Evolutionary conservation across 2,329 filamentous ascomycete genomes (phyloP).

Genomic region (Neocucurbitaria cava): DNA sequence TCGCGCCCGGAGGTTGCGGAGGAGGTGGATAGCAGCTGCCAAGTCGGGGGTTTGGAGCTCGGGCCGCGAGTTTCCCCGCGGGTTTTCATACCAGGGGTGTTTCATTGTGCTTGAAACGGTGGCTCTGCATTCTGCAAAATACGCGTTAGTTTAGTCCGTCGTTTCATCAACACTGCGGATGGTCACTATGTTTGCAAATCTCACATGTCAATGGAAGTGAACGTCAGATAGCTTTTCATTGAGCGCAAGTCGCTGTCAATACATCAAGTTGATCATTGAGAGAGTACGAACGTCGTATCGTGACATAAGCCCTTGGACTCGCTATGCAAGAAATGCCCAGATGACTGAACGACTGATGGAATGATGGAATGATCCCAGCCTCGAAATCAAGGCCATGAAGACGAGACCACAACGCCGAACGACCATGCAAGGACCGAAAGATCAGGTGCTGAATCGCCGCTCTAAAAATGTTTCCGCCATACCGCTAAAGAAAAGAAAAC

Average conservation of each 20-base stretch:
- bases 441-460: neutral
- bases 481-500: neutral
- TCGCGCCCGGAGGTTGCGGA: conserved; percentile 10
- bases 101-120: neutral
- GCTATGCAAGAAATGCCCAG: conserved; percentile 26
- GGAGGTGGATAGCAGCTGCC: conserved; percentile 20
- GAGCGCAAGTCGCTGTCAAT: neutral
- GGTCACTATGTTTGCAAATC: no score
- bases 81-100: neutral
- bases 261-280: neutral
- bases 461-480: conserved; percentile 1
- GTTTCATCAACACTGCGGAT: no score
- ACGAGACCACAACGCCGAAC: conserved; percentile 24
- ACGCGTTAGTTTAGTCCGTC: no score
- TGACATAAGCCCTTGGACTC: neutral
- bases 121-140: neutral
- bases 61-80: neutral
- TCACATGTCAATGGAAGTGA: no score
- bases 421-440: conserved; percentile 21
- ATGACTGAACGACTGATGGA: conserved; percentile 10
- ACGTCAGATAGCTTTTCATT: no score
- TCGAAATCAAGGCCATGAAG: conserved; percentile 5
- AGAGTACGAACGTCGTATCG: neutral
- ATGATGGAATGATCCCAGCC: conserved; percentile 1
- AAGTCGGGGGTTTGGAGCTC: conserved; percentile 11